Base-by-base conservation (phyloP, 2,329 filamentous ascomycete genomes). In the Neodidymelliopsis sp. region DNA sequence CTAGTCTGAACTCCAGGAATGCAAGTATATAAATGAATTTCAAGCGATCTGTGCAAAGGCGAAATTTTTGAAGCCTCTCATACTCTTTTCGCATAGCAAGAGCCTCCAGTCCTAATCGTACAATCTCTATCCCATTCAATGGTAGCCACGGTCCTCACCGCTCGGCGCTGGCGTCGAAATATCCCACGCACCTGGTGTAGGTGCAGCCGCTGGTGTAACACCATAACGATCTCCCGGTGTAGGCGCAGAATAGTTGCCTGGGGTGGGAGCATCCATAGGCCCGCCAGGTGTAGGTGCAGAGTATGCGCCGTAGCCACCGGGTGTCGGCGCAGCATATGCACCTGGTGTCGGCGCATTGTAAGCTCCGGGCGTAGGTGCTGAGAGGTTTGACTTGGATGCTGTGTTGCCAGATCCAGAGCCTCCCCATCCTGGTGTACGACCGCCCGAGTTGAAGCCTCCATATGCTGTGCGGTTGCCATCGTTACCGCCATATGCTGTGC, bases 181-280 rank as follows among this genome's bases (percentile, higher is more conserved):
- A 2, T 83, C 85, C 49, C 77, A 80, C 11, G 74, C 76, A 8
- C 77, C 78, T 4, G 85, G 85, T n/a, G 85, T 88, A 1, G 84
- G 83, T 15, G 47, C 47, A 11, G 31, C 47, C 16, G 85, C 85
- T 23, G 69, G 68, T 23, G 75, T 77, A 16, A 69, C 66, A 25
- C 71, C 74, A 49, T 73, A 71, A 9, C 51, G 60, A 13, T 69
- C 68, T 11, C 67, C 69, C 6, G 73, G 71, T 3, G 72, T 75
- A 9, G 71, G 68, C 13, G 73, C 71, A 28, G 62, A 63, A 56
- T 74, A 78, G 30, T 68, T 70, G 15, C 70, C 71, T 2, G 71
- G 71, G 3, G 71, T 74, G 0, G 71, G 71, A 10, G 71, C 71
- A 52, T 74, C 71, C 59, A 73, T 67, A 2, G 69, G 66, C 4